Evolutionary conservation across 148 eudicot species (phyloP).

Genomic region (Pouteria glomerata): DNA sequence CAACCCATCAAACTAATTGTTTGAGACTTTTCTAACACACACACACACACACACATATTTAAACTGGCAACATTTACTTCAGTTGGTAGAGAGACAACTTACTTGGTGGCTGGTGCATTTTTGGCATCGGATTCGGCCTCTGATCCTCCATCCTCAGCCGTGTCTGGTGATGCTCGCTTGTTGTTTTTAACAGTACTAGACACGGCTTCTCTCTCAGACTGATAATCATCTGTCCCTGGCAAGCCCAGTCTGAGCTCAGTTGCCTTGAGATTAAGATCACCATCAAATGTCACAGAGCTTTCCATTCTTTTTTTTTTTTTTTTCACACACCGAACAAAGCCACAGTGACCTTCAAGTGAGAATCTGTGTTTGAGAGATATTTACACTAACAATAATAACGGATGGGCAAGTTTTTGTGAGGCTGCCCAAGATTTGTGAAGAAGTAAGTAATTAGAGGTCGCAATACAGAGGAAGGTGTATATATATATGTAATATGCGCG

Average conservation of each 20-base stretch:
- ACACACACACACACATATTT: too few relatives aligned
- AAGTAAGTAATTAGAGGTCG: neutral
- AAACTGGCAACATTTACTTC: too few relatives aligned
- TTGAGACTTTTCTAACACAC: neutral
- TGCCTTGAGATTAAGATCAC: constrained; percentile 36
- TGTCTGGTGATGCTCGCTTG: constrained; percentile 35
- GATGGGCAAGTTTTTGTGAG: constrained; percentile 9
- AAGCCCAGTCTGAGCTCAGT: constrained; percentile 52
- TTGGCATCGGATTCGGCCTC: neutral
- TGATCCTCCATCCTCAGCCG: constrained; percentile 4
- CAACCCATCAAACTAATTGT: neutral
- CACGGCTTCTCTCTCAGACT: constrained; percentile 14
- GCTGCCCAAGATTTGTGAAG: neutral
- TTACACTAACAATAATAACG: neutral
- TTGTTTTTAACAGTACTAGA: constrained; percentile 23
- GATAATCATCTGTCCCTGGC: constrained; percentile 33
- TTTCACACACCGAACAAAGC: neutral
- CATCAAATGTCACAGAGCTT: constrained; percentile 14
- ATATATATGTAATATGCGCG: neutral
- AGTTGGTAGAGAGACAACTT: too few relatives aligned
- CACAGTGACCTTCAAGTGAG: too few relatives aligned
- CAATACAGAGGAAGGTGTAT: constrained; percentile 1
- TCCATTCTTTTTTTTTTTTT: constrained; percentile 13
- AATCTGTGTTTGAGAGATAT: too few relatives aligned
- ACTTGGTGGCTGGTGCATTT: constrained; percentile 48